Conservation (phyloP, 805 yeast genomes). For the Saccharomycopsis babjevae region DNA sequence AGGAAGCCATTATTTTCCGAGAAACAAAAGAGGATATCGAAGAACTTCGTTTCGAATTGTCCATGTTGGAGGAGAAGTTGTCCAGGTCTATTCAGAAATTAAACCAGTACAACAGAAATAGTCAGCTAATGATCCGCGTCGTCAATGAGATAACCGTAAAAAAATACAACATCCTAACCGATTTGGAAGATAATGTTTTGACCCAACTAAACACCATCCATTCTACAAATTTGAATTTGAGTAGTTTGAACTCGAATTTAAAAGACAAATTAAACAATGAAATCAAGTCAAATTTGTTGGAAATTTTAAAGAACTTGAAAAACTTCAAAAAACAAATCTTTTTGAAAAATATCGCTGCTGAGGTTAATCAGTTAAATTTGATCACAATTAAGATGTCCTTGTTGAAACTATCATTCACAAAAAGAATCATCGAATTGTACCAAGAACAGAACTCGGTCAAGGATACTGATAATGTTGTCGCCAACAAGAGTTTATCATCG, state of each 20-base stretch:
- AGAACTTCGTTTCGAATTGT: background rate
- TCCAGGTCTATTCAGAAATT: background rate
- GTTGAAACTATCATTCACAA: background rate
- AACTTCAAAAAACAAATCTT: conserved; percentile 4
- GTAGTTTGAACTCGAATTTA: background rate
- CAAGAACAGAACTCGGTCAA: background rate
- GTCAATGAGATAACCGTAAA: conserved; percentile 14
- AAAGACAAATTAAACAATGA: background rate
- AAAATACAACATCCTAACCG: conserved; percentile 12
- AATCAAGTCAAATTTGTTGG: conserved; percentile 1
- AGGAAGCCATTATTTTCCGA: background rate
- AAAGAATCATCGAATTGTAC: background rate
- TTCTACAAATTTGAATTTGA: conserved; percentile 4
- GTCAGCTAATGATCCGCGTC: conserved; percentile 8
- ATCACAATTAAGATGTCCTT: background rate
- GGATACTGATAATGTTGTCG: background rate
- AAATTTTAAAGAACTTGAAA: conserved; percentile 2
- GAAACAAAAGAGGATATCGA: background rate
- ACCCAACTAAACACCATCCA: conserved; percentile 6
- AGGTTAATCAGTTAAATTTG: background rate
- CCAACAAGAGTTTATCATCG: background rate
- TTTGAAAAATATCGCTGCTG: background rate
- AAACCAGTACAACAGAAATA: conserved; percentile 8
- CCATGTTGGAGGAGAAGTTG: background rate
- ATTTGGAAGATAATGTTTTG: conserved; percentile 7